Base-by-base conservation (phyloP, 257 asterid species). In the Ehretia macrophylla region DNA sequence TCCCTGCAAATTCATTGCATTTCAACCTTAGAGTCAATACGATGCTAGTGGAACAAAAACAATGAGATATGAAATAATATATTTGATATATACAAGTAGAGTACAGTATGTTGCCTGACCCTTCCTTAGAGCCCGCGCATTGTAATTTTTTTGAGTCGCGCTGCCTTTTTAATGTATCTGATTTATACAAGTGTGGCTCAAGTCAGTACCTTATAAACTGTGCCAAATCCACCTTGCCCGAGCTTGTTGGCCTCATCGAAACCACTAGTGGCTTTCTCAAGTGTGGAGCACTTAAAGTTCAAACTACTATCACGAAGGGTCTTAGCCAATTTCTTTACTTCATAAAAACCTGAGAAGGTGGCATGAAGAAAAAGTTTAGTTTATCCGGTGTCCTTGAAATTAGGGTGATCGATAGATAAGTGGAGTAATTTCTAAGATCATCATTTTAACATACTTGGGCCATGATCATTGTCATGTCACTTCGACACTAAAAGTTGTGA, bases 171-270 rank as follows among this genome's bases (percentile, higher is more conserved):
- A 13, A 37, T 12, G 21, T 17, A 14, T 37, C 32, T 0, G 32
- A 13, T n/a, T 32, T 19, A 9, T 20, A 49, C 21, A 45, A 17
- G 5, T 19, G 11, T 44, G 19, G n/a, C 6, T 39, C 56, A 45
- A 54, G 13, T 14, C 23, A 32, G 18, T 32, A 73, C 73, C 73
- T 74, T 69, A 39, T 74, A 74, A 40, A 74, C 80, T 0, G 66
- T 58, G 58, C 80, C 79, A 61, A 60, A 74, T 49, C 80, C 80
- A 37, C 80, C 80, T 47, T 69, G 76, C 14, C 80, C 76, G 8
- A 74, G 58, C 58, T 54, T 74, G 68, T 69, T 74, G 19, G 70
- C 63, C 16, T 74, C 73, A 40, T 68, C 60, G 51, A 74, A 74
- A 35, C 76, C 56, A 20, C 42, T 56, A 0, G 80, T 74, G 38